Base-by-base conservation (phyloP, 352 stramenopile species). In the Globisporangium ultimum region DNA sequence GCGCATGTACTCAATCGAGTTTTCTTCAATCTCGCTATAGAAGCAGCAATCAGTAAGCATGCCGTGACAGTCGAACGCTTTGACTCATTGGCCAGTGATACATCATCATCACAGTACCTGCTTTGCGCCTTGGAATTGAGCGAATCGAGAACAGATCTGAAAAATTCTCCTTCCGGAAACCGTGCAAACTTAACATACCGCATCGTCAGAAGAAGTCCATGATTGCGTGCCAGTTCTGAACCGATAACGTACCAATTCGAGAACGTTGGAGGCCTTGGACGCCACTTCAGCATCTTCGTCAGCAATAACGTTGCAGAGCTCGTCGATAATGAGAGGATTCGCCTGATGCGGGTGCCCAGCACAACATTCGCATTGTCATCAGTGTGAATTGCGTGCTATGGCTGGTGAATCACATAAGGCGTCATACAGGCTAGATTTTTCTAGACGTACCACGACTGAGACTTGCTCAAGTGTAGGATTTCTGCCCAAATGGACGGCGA, bases 231-330 rank as follows among this genome's bases (percentile, higher is more conserved):
- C n/a, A n/a, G n/a, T n/a, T n/a, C n/a, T n/a, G n/a, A n/a, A n/a
- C 43, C 2, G 54, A 8, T 3, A 12, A 41, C 51, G 4, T 55
- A 91, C 84, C 74, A 77, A 74, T n/a, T 84, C 72, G 6, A 95
- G 61, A 24, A 88, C 72, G 3, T 70, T 73, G 11, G 70, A 72
- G 1, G 84, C 81, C 43, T 88, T 89, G 2, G 81, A 60, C 34
- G 84, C 74, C 22, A 93, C 67, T 48, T 89, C 86, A 14, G 83
- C 67, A 46, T 93, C 80, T 53, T 92, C 80, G 42, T 92, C 84
- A 17, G 76, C 64, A 56, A 93, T 58, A 15, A 78, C 64, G 36
- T 59, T 64, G 58, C 79, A 88, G n/a, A 94, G 36, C 24, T 74
- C 71, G 47, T 87, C 61, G 20, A 94, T 54, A 50, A 92, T 54